A percentile compares a stretch with the other conserved stretches of the same genome.
Evolutionary conservation across 1,284 basidiomycete species (phyloP).

Genomic region (Sparassis latifolia): DNA sequence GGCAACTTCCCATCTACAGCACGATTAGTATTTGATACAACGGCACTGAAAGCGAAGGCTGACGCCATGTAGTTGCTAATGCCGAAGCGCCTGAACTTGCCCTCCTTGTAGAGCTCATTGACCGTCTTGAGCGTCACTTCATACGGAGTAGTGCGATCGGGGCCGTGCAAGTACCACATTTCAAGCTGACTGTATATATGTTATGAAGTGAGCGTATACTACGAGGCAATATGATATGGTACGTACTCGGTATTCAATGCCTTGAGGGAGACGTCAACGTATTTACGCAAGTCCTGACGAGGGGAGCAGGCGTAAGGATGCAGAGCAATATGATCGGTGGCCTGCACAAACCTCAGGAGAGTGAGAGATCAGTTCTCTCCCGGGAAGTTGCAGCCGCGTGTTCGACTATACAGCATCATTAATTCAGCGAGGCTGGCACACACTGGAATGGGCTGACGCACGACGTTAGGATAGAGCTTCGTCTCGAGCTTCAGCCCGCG

Average conservation of each 20-base stretch:
- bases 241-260: constrained; percentile 42
- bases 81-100: constrained; percentile 39
- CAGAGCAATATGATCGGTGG: no score
- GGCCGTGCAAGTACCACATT: constrained; percentile 51
- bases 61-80: constrained; percentile 45
- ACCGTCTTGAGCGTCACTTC: constrained; percentile 42
- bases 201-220: background rate
- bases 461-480: constrained; percentile 17
- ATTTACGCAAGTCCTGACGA: constrained; percentile 32
- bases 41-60: constrained; percentile 9
- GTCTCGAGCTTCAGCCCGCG: constrained; percentile 45
- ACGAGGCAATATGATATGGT: background rate
- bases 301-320: no score
- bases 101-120: constrained; percentile 44
- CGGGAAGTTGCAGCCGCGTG: constrained; percentile 3
- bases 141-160: constrained; percentile 42
- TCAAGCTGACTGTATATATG: constrained; percentile 25
- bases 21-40: no score
- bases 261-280: constrained; percentile 37
- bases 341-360: constrained; percentile 10
- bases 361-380: constrained; percentile 10
- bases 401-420: constrained; percentile 2
- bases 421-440: background rate
- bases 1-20: constrained; percentile 50
- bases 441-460: constrained; percentile 3